Evolutionary conservation across 202 grass and related monocot species (phyloP).

Genomic region (Miscanthus sacchariflorus): DNA sequence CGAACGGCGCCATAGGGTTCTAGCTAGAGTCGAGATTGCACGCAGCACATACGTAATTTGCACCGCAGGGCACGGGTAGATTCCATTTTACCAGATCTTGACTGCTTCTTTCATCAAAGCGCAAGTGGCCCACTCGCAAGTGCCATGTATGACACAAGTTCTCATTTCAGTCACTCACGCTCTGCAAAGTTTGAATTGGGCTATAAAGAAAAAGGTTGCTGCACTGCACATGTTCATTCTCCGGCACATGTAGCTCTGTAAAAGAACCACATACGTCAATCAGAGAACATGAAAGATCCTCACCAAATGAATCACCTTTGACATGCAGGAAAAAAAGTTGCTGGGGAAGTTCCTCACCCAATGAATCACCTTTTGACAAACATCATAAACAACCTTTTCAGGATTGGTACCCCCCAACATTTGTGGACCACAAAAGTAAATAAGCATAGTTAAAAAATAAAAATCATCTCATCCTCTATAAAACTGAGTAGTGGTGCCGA

Average conservation of each 20-base stretch:
- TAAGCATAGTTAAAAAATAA: background rate
- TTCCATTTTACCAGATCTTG: constrained; percentile 25
- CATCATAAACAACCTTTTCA: constrained; percentile 40
- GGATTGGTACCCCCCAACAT: background rate
- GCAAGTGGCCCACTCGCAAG: constrained; percentile 4
- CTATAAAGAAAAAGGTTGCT: too few relatives aligned
- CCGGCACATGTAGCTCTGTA: constrained; percentile 36
- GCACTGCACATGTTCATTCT: constrained; percentile 17
- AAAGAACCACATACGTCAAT: constrained; percentile 28
- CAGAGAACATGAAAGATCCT: constrained; percentile 27
- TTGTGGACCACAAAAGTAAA: constrained; percentile 32
- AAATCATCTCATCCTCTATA: background rate
- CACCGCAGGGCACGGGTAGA: background rate
- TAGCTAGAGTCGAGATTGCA: background rate
- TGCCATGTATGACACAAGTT: constrained; percentile 19
- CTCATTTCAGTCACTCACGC: background rate
- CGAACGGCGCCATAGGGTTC: background rate
- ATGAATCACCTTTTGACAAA: constrained; percentile 41
- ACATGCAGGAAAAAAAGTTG: background rate
- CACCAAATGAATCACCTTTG: background rate
- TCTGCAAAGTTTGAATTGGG: background rate
- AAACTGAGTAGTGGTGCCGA: too few relatives aligned
- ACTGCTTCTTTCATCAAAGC: background rate
- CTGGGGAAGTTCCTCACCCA: constrained; percentile 19
- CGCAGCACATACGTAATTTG: background rate